Conservation (phyloP, 2,329 filamentous ascomycete species). For the Penicillium brasilianum region DNA sequence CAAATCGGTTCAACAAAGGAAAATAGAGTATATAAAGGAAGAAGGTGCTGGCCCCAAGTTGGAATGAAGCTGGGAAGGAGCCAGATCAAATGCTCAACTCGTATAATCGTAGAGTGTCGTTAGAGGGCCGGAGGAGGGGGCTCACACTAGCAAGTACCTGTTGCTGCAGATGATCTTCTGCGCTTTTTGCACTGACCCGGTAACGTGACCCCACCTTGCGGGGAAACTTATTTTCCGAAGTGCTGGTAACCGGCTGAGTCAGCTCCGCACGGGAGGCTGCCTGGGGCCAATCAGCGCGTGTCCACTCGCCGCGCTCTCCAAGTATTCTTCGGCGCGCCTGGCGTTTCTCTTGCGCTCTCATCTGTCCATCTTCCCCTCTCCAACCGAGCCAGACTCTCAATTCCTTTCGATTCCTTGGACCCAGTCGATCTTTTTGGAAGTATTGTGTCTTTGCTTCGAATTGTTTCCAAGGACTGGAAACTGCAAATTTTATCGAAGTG, state of each 20-base stretch:
- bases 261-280: conserved; percentile 14
- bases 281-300: conserved; percentile 44
- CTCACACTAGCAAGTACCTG: conserved; percentile 19
- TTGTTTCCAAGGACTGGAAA: too few species aligned
- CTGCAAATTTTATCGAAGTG: neutral
- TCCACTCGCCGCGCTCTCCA: conserved; percentile 35
- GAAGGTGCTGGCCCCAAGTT: neutral
- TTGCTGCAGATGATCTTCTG: conserved; percentile 35
- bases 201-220: conserved; percentile 46
- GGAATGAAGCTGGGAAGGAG: neutral
- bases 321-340: conserved; percentile 40
- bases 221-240: conserved; percentile 37
- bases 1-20: conserved; percentile 15
- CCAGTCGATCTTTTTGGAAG: neutral
- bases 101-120: conserved; percentile 9
- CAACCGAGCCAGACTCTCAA: conserved; percentile 3
- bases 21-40: conserved; percentile 3
- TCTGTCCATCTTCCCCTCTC: conserved; percentile 15
- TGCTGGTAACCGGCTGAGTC: conserved; percentile 32
- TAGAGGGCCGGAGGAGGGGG: conserved; percentile 12
- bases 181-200: conserved; percentile 41
- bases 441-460: neutral
- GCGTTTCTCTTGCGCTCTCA: conserved; percentile 23
- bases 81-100: neutral
- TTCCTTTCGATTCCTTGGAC: neutral